Percentiles rank a stretch among this genome's conserved stretches.
Conservation (phyloP, 345 rosid genomes). For the Schrenkiella parvula region DNA sequence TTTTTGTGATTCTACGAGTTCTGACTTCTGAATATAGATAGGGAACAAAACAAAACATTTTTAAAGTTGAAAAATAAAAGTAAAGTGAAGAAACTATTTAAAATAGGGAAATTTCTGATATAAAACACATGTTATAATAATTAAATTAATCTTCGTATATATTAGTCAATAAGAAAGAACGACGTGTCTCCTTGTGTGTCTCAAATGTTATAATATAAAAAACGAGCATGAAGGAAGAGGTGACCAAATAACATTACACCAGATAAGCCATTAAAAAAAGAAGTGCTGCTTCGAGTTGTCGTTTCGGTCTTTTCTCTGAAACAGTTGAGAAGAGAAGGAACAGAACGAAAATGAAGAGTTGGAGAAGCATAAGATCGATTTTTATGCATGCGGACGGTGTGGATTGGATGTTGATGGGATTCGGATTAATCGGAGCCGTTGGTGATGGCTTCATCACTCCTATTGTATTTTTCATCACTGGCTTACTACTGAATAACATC, state of each 20-base stretch:
- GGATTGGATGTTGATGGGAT: conserved; percentile 53
- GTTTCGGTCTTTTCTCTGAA: not conserved
- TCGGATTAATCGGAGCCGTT: conserved; percentile 60
- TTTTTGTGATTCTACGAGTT: not conserved
- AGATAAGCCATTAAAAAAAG: not conserved
- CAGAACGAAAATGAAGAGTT: conserved; percentile 10
- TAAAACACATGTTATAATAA: not conserved
- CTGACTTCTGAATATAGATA: not conserved
- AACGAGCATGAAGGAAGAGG: not conserved
- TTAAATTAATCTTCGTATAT: not conserved
- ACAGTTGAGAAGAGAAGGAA: conserved; percentile 10
- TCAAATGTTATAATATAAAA: not conserved
- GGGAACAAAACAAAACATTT: not conserved
- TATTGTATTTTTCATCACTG: conserved; percentile 32
- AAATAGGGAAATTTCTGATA: not conserved
- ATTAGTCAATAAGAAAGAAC: not conserved
- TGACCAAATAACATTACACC: not conserved
- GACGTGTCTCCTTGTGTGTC: not conserved
- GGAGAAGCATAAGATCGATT: conserved; percentile 41
- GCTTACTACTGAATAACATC: conserved; percentile 55
- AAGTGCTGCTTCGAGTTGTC: not conserved
- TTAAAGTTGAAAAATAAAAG: not conserved
- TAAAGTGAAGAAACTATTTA: not conserved
- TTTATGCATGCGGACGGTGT: conserved; percentile 63
- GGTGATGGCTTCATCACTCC: conserved; percentile 75